Conservation (phyloP, 768 basidiomycete genomes). For the Phylloporus arenicola region DNA sequence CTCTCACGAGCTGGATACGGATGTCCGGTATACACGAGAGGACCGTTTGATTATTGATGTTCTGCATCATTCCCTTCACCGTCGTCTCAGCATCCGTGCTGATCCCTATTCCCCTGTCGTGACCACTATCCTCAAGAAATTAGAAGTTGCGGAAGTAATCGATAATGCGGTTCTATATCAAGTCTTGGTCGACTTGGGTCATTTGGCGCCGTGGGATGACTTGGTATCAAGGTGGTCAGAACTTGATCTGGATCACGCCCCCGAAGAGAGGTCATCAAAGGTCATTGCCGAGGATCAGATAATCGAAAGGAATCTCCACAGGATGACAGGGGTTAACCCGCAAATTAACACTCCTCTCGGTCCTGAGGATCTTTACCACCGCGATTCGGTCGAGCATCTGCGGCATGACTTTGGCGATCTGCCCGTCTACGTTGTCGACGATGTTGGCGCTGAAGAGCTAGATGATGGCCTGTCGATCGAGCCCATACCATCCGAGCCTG, state of each 20-base stretch:
- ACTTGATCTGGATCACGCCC: slow-evolving; percentile 24
- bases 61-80: slow-evolving; percentile 49
- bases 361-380: slow-evolving; percentile 57
- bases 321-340: neutral
- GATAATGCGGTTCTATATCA: slow-evolving; percentile 33
- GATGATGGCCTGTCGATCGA: slow-evolving; percentile 93
- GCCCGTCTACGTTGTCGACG: slow-evolving; percentile 86
- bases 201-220: slow-evolving; percentile 80
- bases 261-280: slow-evolving; percentile 27
- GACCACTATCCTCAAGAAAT: slow-evolving; percentile 52
- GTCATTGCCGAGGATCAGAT: slow-evolving; percentile 29
- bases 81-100: slow-evolving; percentile 42
- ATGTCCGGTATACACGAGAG: slow-evolving; percentile 40
- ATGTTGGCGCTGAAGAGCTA: slow-evolving; percentile 70
- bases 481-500: slow-evolving; percentile 51
- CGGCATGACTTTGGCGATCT: slow-evolving; percentile 84
- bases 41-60: slow-evolving; percentile 59
- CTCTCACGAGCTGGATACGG: slow-evolving; percentile 23
- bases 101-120: slow-evolving; percentile 57
- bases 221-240: slow-evolving; percentile 37
- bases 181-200: slow-evolving; percentile 66
- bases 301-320: slow-evolving; percentile 16
- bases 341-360: slow-evolving; percentile 38
- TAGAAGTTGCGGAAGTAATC: slow-evolving; percentile 37
- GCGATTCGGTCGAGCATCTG: slow-evolving; percentile 61